Evolutionary conservation across 208 protist genomes (phyloP).

Genomic region (Crithidia expoeki): DNA sequence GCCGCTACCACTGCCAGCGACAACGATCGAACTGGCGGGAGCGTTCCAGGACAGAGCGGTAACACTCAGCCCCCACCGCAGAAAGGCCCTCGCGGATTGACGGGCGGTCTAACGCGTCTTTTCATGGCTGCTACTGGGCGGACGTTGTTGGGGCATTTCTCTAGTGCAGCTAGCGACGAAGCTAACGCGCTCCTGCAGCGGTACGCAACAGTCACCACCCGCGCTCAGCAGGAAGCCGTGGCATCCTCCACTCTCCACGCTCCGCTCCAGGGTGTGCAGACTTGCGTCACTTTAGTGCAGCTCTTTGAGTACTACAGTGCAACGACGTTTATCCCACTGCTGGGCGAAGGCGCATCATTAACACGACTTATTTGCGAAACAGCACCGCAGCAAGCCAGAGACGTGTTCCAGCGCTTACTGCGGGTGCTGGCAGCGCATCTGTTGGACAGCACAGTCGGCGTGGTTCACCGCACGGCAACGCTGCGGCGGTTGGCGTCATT

Average conservation of each 20-base stretch:
- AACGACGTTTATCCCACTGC: conserved; percentile 59
- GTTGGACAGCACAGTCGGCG: conserved; percentile 58
- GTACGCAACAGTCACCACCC: conserved; percentile 56
- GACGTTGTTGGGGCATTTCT: conserved; percentile 8
- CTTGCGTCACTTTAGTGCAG: conserved; percentile 58
- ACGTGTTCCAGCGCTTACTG: conserved; percentile 52
- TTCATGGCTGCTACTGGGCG: conserved; percentile 49
- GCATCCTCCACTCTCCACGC: conserved; percentile 41
- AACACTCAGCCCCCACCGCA: conserved; percentile 1
- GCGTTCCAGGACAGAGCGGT: background rate
- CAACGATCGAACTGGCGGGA: background rate
- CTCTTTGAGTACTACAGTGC: conserved; percentile 77
- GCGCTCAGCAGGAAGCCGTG: conserved; percentile 60
- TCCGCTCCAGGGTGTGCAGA: conserved; percentile 51
- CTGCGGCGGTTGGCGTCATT: conserved; percentile 61
- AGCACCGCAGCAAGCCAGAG: conserved; percentile 46
- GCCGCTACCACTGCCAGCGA: background rate
- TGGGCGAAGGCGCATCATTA: conserved; percentile 52
- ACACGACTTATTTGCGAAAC: conserved; percentile 56
- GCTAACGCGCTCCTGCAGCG: conserved; percentile 32
- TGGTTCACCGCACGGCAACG: conserved; percentile 43
- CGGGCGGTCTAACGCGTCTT: conserved; percentile 44
- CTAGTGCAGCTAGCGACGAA: conserved; percentile 11
- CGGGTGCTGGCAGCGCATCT: conserved; percentile 45
- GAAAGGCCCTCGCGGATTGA: conserved; percentile 39